Conservation (phyloP, 768 basidiomycete species). For the Gymnopilus junonius region DNA sequence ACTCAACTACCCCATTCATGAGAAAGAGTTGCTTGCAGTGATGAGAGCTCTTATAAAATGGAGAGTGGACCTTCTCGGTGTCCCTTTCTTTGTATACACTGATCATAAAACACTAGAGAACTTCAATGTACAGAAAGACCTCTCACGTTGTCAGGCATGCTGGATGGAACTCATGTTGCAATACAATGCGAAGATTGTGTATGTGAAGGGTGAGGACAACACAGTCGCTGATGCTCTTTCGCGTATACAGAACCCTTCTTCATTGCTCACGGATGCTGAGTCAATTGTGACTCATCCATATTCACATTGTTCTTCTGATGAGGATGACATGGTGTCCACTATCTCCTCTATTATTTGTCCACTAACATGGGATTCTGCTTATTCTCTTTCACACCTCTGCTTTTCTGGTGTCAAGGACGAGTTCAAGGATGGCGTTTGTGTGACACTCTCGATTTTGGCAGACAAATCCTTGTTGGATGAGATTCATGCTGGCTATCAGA, state of each 20-base stretch:
- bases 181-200: slow-evolving; percentile 38
- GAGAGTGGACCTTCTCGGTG: slow-evolving; percentile 26
- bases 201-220: slow-evolving; percentile 40
- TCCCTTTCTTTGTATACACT: slow-evolving; percentile 31
- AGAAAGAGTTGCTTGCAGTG: slow-evolving; percentile 43
- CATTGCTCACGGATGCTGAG: too few species aligned
- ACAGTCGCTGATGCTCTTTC: slow-evolving; percentile 41
- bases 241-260: neutral
- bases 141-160: slow-evolving; percentile 34
- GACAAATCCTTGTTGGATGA: too few species aligned
- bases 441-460: too few species aligned
- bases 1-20: slow-evolving; percentile 40
- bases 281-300: too few species aligned
- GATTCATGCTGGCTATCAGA: neutral
- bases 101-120: slow-evolving; percentile 42
- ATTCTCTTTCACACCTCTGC: too few species aligned
- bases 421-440: too few species aligned
- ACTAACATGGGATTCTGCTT: too few species aligned
- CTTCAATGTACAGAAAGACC: slow-evolving; percentile 33
- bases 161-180: slow-evolving; percentile 46
- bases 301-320: too few species aligned
- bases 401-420: too few species aligned
- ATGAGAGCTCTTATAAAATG: slow-evolving; percentile 33
- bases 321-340: too few species aligned
- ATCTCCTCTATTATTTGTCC: too few species aligned